phyloP scores from a whole-genome alignment of 75 land plant genomes.

The Pseudotsuga menziesii region DNA sequence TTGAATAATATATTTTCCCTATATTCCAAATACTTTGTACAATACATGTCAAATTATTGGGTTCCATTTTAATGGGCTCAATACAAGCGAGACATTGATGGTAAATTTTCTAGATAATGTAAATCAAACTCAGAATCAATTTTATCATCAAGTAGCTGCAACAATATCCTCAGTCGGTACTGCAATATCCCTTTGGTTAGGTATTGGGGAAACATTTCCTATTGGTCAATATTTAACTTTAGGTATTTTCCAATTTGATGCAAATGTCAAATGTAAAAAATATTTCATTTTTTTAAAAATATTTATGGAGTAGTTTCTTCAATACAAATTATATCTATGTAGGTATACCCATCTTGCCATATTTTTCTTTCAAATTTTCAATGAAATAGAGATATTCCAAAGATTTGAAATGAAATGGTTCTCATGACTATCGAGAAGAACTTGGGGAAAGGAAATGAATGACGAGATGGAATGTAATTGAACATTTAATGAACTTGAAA shows the following conservation, averaged over 20 bases:
- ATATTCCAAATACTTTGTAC: constrained; percentile 24
- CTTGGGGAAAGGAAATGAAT: not conserved
- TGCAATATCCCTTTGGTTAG: constrained; percentile 4
- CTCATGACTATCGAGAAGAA: no score
- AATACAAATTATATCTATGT: no score
- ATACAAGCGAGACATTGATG: not conserved
- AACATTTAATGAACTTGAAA: not conserved
- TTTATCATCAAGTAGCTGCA: no score
- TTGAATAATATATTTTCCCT: constrained; percentile 17
- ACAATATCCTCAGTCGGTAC: not conserved
- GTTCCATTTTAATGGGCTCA: constrained; percentile 12
- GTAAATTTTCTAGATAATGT: constrained; percentile 3
- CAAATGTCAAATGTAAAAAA: not conserved
- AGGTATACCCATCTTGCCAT: no score
- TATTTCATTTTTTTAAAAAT: not conserved
- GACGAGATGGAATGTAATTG: not conserved
- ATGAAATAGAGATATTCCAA: not conserved
- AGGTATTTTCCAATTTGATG: constrained; percentile 7
- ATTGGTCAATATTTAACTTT: constrained; percentile 4
- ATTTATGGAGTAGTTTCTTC: no score
- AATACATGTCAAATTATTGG: constrained; percentile 2
- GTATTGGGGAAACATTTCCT: constrained; percentile 6
- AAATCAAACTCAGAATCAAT: constrained; percentile 5
- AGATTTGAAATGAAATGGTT: no score
- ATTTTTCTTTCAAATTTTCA: not conserved